Evolutionary conservation across 2,329 filamentous ascomycete species (phyloP).

Genomic region (Karstenula rhodostoma): DNA sequence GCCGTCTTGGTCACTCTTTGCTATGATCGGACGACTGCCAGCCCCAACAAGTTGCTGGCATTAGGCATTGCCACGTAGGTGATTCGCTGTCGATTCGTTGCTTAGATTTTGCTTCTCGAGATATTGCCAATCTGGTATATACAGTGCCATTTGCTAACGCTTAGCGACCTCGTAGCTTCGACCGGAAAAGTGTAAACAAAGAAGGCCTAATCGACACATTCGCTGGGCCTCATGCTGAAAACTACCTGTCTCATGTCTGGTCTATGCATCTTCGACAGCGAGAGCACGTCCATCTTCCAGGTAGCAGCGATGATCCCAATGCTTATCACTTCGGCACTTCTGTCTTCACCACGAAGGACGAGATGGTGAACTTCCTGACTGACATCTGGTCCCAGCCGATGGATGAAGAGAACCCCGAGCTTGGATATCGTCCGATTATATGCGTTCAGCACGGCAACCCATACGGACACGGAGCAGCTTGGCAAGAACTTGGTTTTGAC

Average conservation of each 20-base stretch:
- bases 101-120: no score
- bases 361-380: conserved; percentile 18
- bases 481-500: conserved; percentile 23
- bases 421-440: conserved; percentile 25
- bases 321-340: conserved; percentile 28
- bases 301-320: conserved; percentile 10
- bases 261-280: conserved; percentile 26
- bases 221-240: conserved; percentile 25
- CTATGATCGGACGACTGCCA: conserved; percentile 20
- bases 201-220: neutral
- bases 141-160: neutral
- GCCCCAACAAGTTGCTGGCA: conserved; percentile 23
- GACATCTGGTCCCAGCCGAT: conserved; percentile 27
- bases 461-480: conserved; percentile 8
- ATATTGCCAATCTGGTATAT: no score
- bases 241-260: conserved; percentile 22
- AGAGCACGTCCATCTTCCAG: conserved; percentile 19
- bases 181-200: conserved; percentile 10
- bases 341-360: conserved; percentile 16
- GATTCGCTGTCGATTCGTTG: neutral
- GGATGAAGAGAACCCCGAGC: conserved; percentile 11
- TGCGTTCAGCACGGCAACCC: conserved; percentile 24
- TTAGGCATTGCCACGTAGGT: conserved; percentile 24
- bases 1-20: conserved; percentile 25
- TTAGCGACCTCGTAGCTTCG: conserved; percentile 2